phyloP scores from a whole-genome alignment of 164 flowering plant species.

The Vitis amurensis region DNA sequence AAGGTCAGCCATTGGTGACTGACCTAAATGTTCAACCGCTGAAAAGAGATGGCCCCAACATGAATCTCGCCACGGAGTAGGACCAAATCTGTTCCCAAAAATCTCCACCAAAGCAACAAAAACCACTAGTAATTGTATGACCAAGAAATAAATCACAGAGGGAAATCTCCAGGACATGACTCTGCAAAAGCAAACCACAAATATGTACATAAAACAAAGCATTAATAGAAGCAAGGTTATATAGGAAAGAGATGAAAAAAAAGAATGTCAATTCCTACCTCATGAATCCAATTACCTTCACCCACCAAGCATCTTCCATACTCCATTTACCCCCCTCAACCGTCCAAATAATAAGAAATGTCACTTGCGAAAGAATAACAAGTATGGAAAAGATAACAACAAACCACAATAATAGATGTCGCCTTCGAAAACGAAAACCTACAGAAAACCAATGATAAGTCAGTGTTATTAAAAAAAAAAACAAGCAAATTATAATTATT shows the following conservation, averaged over 20 bases:
- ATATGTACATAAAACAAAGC: background rate
- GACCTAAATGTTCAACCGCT: constrained; percentile 62
- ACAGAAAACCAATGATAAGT: constrained; percentile 6
- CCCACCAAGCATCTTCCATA: constrained; percentile 51
- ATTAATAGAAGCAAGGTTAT: background rate
- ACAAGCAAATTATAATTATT: background rate
- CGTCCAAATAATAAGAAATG: constrained; percentile 45
- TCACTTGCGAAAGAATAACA: constrained; percentile 43
- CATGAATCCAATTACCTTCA: constrained; percentile 54
- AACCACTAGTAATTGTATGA: constrained; percentile 50
- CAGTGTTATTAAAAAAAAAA: background rate
- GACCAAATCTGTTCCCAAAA: constrained; percentile 35
- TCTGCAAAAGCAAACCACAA: constrained; percentile 46
- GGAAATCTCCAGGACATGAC: constrained; percentile 63
- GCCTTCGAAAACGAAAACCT: constrained; percentile 48
- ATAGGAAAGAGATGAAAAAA: background rate
- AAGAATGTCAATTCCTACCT: constrained; percentile 29
- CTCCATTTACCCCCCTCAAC: constrained; percentile 32
- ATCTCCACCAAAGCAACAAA: constrained; percentile 51
- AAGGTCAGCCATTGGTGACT: constrained; percentile 15
- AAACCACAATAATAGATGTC: constrained; percentile 42
- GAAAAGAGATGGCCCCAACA: constrained; percentile 48
- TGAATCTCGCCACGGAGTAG: constrained; percentile 37
- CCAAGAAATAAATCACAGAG: constrained; percentile 53
- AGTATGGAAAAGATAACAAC: constrained; percentile 41